Conservation (phyloP, 2,329 filamentous ascomycete species). For the Hypoxylon sp. region DNA sequence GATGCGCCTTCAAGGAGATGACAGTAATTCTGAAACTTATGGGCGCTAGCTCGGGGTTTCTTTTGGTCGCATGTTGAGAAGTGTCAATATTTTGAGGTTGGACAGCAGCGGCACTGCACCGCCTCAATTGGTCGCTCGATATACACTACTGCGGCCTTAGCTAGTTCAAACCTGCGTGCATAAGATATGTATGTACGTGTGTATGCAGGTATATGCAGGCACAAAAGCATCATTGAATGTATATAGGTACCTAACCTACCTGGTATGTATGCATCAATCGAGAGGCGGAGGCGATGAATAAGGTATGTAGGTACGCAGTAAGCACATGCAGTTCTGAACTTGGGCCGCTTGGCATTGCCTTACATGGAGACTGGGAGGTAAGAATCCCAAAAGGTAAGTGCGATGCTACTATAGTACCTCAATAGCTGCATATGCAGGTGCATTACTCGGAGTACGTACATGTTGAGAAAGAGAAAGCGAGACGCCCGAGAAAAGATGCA, state of each 20-base stretch:
- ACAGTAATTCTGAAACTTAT: conserved; percentile 40
- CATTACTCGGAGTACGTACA: not conserved
- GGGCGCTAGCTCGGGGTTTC: conserved; percentile 12
- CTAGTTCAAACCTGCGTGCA: not conserved
- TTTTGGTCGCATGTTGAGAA: conserved; percentile 37
- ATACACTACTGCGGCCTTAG: not conserved
- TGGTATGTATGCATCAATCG: conserved; percentile 14
- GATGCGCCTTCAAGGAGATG: conserved; percentile 17
- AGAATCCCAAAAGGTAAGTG: not conserved
- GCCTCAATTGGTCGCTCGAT: conserved; percentile 21
- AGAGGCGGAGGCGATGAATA: conserved; percentile 15
- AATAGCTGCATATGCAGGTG: not conserved
- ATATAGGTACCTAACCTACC: no score
- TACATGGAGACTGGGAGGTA: conserved; percentile 6
- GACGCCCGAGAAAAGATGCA: conserved; percentile 29
- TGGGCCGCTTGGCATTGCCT: conserved; percentile 9
- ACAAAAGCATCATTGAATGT: not conserved
- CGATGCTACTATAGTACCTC: not conserved
- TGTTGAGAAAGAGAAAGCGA: conserved; percentile 25
- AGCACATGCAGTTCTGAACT: not conserved
- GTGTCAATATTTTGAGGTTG: conserved; percentile 30
- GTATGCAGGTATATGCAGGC: conserved; percentile 5
- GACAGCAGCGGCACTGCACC: conserved; percentile 33
- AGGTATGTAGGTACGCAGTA: not conserved
- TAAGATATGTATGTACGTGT: not conserved